Base-by-base conservation (phyloP, 352 stramenopile species). In the Phytopythium montanum region DNA sequence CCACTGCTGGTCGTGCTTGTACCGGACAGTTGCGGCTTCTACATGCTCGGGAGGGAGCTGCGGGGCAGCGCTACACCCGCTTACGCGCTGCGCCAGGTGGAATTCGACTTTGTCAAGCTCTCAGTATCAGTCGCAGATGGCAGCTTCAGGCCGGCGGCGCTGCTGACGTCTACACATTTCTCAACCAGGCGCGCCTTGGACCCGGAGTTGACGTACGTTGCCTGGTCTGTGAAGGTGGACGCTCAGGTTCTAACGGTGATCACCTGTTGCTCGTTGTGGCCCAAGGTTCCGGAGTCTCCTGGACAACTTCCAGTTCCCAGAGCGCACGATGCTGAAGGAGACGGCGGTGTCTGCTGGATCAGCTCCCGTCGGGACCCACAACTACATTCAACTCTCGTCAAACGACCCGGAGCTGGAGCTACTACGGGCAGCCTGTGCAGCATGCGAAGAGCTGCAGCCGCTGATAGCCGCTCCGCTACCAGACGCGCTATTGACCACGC, bases 51-150 rank as follows among this genome's bases (percentile, higher is more conserved):
- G 9, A 58, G n/a, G 23, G 31, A n/a, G 9, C 41, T 41, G 18
- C 12, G 59, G 57, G 28, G 60, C 56, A 33, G 23, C 21, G 59
- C 45, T 14, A 48, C 42, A 10, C 42, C 34, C 18, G 52, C 65
- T 5, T 62, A 78, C 12, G 64, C 73, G 16, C 56, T 88, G 53
- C 81, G 78, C 18, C 66, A 83, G 54, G 70, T 90, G 3, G 78
- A 90, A 50, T 87, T 90, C 46, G 81, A 90, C 50, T 78, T 86
- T 45, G 55, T 62, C 29, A 74, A 73, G 52, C 73, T 73, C 41
- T 58, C 63, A 7, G 67, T 90, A 19, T 66, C 64, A 6, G 61
- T 90, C 31, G 56, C 78, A 5, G 81, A 90, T 58, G 80, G 80
- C 31, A 67, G 60, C 1, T 74, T 80, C 14, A 85, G 78, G 8